Conservation (phyloP, 345 rosid genomes). For the Lenwebbia sp. region DNA sequence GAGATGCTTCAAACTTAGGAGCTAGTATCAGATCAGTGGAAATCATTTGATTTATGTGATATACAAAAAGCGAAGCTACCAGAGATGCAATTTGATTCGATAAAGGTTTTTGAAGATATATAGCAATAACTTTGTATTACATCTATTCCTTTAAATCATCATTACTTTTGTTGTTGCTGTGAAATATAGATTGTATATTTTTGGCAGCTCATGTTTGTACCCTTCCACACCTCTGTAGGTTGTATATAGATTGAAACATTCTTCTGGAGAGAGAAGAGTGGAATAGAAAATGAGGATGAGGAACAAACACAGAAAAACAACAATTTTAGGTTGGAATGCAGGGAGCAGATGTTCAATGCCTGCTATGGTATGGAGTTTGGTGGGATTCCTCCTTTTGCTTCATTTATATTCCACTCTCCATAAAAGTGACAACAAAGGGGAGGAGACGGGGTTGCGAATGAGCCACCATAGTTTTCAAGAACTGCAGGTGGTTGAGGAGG, state of each 20-base stretch:
- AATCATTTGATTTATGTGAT: not conserved
- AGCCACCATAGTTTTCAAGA: slow-evolving; percentile 42
- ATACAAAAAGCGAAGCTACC: not conserved
- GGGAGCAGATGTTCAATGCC: slow-evolving; percentile 60
- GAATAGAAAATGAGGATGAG: slow-evolving; percentile 51
- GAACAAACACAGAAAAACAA: slow-evolving; percentile 72
- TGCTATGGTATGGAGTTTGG: slow-evolving; percentile 53
- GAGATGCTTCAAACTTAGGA: not conserved
- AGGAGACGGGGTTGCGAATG: slow-evolving; percentile 24
- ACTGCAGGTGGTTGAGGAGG: slow-evolving; percentile 74
- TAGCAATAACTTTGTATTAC: not conserved
- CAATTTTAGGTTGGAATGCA: slow-evolving; percentile 60
- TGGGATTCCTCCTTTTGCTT: slow-evolving; percentile 52
- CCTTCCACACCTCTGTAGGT: not conserved
- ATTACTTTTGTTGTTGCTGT: not conserved
- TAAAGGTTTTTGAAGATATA: not conserved
- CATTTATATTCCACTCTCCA: slow-evolving; percentile 40
- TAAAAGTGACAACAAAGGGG: slow-evolving; percentile 24
- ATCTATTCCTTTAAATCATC: not conserved
- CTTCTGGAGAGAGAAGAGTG: not conserved
- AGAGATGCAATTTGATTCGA: not conserved
- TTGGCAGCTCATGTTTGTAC: not conserved
- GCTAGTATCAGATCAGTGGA: not conserved
- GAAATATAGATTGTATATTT: not conserved
- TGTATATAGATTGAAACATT: not conserved